phyloP scores from a whole-genome alignment of 768 basidiomycete species.

The Coprinellus aureogranulatus region DNA sequence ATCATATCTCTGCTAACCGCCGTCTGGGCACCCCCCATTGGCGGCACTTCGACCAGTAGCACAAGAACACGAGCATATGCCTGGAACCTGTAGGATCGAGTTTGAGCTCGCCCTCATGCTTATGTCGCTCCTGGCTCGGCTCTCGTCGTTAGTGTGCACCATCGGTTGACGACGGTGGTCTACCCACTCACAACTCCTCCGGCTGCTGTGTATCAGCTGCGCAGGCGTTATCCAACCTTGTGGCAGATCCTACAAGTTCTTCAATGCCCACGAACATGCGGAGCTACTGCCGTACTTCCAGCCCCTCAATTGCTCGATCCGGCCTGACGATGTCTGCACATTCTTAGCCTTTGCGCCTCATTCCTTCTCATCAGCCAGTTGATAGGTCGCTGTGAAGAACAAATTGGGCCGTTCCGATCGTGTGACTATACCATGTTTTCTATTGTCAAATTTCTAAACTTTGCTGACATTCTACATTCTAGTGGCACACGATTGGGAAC shows the following conservation, averaged over 20 bases:
- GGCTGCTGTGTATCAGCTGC: constrained; percentile 1
- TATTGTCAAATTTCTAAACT: neutral
- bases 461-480: constrained; percentile 4
- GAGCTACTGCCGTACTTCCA: constrained; percentile 8
- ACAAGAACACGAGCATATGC: too few species aligned
- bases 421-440: neutral
- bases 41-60: too few species aligned
- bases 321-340: neutral
- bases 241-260: constrained; percentile 1
- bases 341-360: constrained; percentile 2
- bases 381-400: neutral
- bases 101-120: too few species aligned
- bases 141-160: too few species aligned
- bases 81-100: too few species aligned
- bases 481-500: constrained; percentile 1
- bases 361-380: constrained; percentile 3
- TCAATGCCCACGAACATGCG: constrained; percentile 4
- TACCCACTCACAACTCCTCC: constrained; percentile 4
- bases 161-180: neutral
- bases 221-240: neutral
- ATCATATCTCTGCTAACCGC: too few species aligned
- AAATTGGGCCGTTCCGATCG: neutral
- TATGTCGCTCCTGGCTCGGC: too few species aligned
- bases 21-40: too few species aligned
- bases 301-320: constrained; percentile 1